Evolutionary conservation across 441 rosid species (phyloP).

Genomic region (Kokia cookei): DNA sequence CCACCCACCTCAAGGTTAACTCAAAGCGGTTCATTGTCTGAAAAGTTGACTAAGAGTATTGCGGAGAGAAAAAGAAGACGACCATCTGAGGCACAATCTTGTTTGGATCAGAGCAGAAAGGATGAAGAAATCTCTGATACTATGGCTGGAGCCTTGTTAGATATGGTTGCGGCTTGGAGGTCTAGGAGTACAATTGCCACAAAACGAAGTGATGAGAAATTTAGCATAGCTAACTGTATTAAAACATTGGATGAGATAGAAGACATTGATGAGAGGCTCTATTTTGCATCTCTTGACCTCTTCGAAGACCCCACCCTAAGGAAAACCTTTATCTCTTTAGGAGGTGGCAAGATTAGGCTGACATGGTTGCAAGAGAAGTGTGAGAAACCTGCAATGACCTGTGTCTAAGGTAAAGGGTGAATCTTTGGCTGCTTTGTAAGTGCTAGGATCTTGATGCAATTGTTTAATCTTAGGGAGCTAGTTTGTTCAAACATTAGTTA

Average conservation of each 20-base stretch:
- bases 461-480: background rate
- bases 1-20: slow-evolving; percentile 20
- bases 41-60: slow-evolving; percentile 17
- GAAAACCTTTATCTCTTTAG: slow-evolving; percentile 57
- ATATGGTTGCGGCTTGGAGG: slow-evolving; percentile 48
- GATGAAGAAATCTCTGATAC: slow-evolving; percentile 35
- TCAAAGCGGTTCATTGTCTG: slow-evolving; percentile 10
- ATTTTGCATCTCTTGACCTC: slow-evolving; percentile 60
- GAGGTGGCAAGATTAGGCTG: slow-evolving; percentile 28
- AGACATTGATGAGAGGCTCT: slow-evolving; percentile 41
- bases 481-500: slow-evolving; percentile 5
- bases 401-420: slow-evolving; percentile 1
- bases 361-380: slow-evolving; percentile 63
- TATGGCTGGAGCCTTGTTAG: slow-evolving; percentile 59
- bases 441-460: background rate
- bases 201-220: slow-evolving; percentile 28
- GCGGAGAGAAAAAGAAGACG: slow-evolving; percentile 49
- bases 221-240: slow-evolving; percentile 55
- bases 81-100: slow-evolving; percentile 25
- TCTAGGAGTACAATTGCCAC: slow-evolving; percentile 24
- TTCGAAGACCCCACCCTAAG: slow-evolving; percentile 52
- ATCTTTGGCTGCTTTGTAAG: background rate
- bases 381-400: slow-evolving; percentile 14
- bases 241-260: slow-evolving; percentile 55
- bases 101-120: slow-evolving; percentile 21